Conservation (phyloP, 2,329 filamentous ascomycete species). For the Cladophialophora yegresii region DNA sequence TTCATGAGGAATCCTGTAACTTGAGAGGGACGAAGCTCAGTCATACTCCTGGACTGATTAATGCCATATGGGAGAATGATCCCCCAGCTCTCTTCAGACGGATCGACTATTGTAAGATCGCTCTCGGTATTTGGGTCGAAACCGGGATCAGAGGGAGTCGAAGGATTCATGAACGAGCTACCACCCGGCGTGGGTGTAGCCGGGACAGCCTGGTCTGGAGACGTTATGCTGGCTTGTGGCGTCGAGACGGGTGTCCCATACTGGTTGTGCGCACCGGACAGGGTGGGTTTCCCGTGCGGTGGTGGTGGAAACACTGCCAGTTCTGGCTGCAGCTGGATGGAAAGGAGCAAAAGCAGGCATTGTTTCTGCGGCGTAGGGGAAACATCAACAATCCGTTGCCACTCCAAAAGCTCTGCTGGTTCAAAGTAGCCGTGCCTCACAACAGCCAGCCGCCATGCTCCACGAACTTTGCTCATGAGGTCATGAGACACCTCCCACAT, state of each 20-base stretch:
- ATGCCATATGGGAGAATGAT: constrained; percentile 56
- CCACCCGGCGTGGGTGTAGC: constrained; percentile 42
- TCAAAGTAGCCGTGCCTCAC: constrained; percentile 56
- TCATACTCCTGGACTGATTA: constrained; percentile 46
- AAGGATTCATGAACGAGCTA: constrained; percentile 34
- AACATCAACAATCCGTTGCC: constrained; percentile 23
- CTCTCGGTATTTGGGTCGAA: constrained; percentile 46
- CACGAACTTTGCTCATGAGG: constrained; percentile 55
- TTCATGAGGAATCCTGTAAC: constrained; percentile 53
- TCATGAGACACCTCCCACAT: constrained; percentile 61
- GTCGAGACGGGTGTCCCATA: constrained; percentile 37
- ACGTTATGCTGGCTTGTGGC: constrained; percentile 35
- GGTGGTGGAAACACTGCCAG: constrained; percentile 17
- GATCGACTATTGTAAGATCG: constrained; percentile 60
- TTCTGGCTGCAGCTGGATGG: constrained; percentile 21
- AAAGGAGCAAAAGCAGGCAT: constrained; percentile 28
- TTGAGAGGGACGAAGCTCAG: constrained; percentile 46
- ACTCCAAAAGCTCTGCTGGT: constrained; percentile 52
- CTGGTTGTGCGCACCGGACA: constrained; percentile 18
- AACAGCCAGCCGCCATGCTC: constrained; percentile 59
- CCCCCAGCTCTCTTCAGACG: constrained; percentile 62
- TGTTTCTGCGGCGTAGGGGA: constrained; percentile 15
- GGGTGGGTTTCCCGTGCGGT: constrained; percentile 9
- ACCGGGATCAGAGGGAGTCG: constrained; percentile 30
- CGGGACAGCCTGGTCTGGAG: constrained; percentile 48